Conservation (phyloP, 1,284 basidiomycete species). For the Xanthoconium separans region DNA sequence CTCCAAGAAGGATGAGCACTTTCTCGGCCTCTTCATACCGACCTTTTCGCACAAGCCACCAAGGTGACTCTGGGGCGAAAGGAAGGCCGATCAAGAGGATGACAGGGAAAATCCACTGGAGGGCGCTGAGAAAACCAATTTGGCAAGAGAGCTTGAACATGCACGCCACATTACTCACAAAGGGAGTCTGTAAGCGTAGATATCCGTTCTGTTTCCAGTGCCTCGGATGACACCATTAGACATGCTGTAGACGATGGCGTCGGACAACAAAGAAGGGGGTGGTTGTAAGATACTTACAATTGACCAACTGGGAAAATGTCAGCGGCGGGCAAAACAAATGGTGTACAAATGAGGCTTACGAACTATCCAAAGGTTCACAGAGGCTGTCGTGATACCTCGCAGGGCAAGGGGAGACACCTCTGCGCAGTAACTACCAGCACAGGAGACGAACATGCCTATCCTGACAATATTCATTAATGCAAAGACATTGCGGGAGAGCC, state of each 20-base stretch:
- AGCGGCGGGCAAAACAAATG: not conserved
- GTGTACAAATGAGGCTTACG: slow-evolving; percentile 11
- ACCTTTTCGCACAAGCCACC: slow-evolving; percentile 60
- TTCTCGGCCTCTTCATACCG: slow-evolving; percentile 48
- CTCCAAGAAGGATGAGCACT: slow-evolving; percentile 42
- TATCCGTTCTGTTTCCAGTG: slow-evolving; percentile 20
- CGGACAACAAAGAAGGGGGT: not conserved
- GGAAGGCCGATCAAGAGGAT: slow-evolving; percentile 27
- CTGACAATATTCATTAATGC: not conserved
- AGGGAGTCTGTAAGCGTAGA: slow-evolving; percentile 29
- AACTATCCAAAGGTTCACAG: slow-evolving; percentile 31
- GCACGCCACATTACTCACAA: slow-evolving; percentile 18
- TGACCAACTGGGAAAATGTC: slow-evolving; percentile 20
- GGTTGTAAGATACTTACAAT: slow-evolving; percentile 19
- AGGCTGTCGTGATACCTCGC: slow-evolving; percentile 29
- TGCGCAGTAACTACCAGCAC: slow-evolving; percentile 28
- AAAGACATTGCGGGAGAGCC: too few species aligned
- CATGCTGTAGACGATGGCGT: slow-evolving; percentile 15
- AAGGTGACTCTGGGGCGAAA: slow-evolving; percentile 59
- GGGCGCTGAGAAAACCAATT: slow-evolving; percentile 13
- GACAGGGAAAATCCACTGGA: slow-evolving; percentile 32
- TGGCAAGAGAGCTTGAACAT: not conserved
- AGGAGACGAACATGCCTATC: slow-evolving; percentile 30
- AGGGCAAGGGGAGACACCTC: slow-evolving; percentile 32
- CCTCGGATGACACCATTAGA: slow-evolving; percentile 28